Base-by-base conservation (phyloP, 768 basidiomycete genomes). In the Sarcodon sp. region DNA sequence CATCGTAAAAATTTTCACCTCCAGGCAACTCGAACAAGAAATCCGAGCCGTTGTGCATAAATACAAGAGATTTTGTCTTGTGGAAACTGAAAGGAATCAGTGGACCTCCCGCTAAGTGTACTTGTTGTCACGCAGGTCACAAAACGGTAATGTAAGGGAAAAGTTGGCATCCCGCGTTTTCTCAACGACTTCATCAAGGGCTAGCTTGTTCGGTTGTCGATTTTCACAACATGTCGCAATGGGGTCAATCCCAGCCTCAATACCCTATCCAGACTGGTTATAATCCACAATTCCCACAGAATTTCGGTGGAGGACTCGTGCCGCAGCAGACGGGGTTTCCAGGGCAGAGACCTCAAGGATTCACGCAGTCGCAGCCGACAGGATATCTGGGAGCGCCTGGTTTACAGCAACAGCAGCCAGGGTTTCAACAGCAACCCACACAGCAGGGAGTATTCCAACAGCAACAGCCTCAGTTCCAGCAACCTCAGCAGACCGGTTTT, bases 201-300 rank as follows among this genome's bases (percentile, higher is more conserved):
- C 21, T 27, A 27, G 21, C 21, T 27, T 27, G 21, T 27, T 3
- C 21, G 21, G 21, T 27, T 27, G 4, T 27, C 21, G 21, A 27
- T 27, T 27, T 27, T 27, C 21, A 27, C 21, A 27, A 4, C 59
- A 87, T 88, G 86, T 76, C 83, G 57, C 84, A 86, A 65, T 88
- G 86, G 83, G 73, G 71, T 36, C 76, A 77, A 58, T 72, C 71
- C 46, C 82, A 80, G 62, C 74, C 72, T 57, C 84, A 87, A 64
- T 81, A 83, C 59, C 80, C 86, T 33, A 67, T 80, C 61, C 83
- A 83, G 54, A 83, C 85, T 3, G 85, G 83, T 11, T 81, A 74
- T 62, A 61, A 68, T 48, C 64, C 65, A 27, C 76, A 77, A 51
- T 71, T 70, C 46, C 68, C 70, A 54, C 65, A 61, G 12, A 55